These are phyloP conservation scores for Suillus sp. DNA, from an alignment of 768 basidiomycete genomes.

Conservation along the genomic window DNA sequence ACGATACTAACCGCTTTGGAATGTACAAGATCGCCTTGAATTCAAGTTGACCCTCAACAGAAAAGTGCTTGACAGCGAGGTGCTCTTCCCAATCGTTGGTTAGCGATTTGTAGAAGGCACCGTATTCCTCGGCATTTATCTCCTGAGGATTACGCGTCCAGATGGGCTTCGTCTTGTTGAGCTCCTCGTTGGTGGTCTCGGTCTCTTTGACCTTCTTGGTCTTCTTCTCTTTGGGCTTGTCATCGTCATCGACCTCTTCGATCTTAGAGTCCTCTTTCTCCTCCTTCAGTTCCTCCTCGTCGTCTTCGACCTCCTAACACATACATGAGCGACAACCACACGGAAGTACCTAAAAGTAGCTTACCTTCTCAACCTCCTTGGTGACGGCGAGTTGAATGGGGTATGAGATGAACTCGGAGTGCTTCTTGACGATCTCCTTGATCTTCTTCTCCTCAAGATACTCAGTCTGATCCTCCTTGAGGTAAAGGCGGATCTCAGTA, in stretches of 20 bases:
- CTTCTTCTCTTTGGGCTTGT: slow-evolving; percentile 88
- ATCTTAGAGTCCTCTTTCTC: slow-evolving; percentile 78
- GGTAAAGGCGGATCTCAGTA: slow-evolving; percentile 85
- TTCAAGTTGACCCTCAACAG: slow-evolving; percentile 99
- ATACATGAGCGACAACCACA: slow-evolving; percentile 2
- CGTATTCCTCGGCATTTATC: slow-evolving; percentile 92
- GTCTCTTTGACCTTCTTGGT: slow-evolving; percentile 93
- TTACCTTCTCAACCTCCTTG: slow-evolving; percentile 98
- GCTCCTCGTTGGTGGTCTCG: slow-evolving; percentile 89
- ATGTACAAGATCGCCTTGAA: slow-evolving; percentile 99
- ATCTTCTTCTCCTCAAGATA: slow-evolving; percentile 99
- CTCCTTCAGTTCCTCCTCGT: slow-evolving; percentile 72
- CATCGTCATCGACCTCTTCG: slow-evolving; percentile 83
- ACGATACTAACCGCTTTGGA: slow-evolving; percentile 78
- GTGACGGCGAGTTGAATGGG: slow-evolving; percentile 98
- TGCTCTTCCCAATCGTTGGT: slow-evolving; percentile 99
- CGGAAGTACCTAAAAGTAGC: slow-evolving; percentile 22
- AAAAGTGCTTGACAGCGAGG: slow-evolving; percentile 99
- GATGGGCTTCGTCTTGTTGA: slow-evolving; percentile 99
- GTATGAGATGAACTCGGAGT: slow-evolving; percentile 99
- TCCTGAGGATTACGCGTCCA: slow-evolving; percentile 99
- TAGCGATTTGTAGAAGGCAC: slow-evolving; percentile 97
- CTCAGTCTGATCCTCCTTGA: slow-evolving; percentile 99
- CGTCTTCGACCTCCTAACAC: slow-evolving; percentile 81
- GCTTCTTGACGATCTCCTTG: slow-evolving; percentile 99